Conservation (phyloP, 306 rosid genomes). For the Albizia julibrissin region DNA sequence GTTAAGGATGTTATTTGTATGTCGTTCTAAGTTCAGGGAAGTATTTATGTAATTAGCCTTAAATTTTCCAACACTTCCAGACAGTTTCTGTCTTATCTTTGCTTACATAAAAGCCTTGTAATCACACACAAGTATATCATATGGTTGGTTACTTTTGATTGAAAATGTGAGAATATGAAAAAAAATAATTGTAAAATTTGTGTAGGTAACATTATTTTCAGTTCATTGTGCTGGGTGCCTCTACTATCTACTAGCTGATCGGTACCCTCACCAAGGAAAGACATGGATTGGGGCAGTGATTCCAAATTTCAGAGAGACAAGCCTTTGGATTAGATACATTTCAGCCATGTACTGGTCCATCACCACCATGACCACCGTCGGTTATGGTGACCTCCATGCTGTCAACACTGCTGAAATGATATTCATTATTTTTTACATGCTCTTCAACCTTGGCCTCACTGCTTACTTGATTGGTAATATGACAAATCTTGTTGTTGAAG, state of each 20-base stretch:
- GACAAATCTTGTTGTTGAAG: constrained; percentile 97
- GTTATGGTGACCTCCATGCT: constrained; percentile 94
- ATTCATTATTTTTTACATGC: constrained; percentile 91
- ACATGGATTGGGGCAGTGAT: constrained; percentile 83
- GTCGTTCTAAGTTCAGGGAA: too few relatives aligned
- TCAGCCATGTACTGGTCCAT: constrained; percentile 91
- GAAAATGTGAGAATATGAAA: background rate
- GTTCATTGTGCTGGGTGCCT: constrained; percentile 93
- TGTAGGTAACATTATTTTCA: constrained; percentile 72
- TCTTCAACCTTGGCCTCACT: constrained; percentile 91
- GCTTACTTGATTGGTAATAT: constrained; percentile 95
- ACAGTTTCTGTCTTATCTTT: background rate
- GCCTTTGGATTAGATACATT: constrained; percentile 69
- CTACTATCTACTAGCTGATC: constrained; percentile 80
- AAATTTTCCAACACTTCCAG: background rate
- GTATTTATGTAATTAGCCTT: background rate
- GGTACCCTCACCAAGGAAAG: constrained; percentile 68
- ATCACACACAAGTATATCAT: background rate
- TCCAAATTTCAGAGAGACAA: constrained; percentile 79
- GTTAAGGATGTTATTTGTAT: too few relatives aligned
- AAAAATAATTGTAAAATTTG: background rate
- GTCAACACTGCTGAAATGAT: constrained; percentile 82
- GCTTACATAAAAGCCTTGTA: background rate
- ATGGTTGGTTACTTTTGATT: background rate
- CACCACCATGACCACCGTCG: constrained; percentile 95